Conservation (phyloP, 2,329 filamentous ascomycete genomes). For the Fusarium lyarnte region DNA sequence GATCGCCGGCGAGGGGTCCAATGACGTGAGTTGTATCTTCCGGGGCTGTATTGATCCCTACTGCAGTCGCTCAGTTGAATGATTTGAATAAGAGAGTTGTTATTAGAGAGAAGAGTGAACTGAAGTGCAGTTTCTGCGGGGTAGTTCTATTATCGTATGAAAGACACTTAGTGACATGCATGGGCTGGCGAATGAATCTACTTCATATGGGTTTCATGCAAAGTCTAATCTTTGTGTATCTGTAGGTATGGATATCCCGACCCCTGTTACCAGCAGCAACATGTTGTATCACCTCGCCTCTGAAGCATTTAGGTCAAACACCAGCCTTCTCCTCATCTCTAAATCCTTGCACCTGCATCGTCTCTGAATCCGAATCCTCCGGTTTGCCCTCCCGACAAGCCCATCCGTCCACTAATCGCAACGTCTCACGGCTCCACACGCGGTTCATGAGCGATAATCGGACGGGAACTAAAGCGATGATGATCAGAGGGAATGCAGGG, state of each 20-base stretch:
- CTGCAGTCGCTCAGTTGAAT: background rate
- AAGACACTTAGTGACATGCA: slow-evolving; percentile 32
- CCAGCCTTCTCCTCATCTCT: slow-evolving; percentile 45
- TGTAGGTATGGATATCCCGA: background rate
- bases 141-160: slow-evolving; percentile 6
- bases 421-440: slow-evolving; percentile 67
- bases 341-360: slow-evolving; percentile 13
- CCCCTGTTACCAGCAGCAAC: background rate
- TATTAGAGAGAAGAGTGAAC: background rate
- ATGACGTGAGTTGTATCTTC: background rate
- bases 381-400: slow-evolving; percentile 63
- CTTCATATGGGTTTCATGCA: background rate
- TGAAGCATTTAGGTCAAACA: slow-evolving; percentile 6
- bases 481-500: slow-evolving; percentile 70
- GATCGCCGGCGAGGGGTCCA: background rate
- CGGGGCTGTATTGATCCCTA: background rate
- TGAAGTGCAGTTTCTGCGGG: slow-evolving; percentile 11
- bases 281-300: background rate
- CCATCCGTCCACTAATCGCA: slow-evolving; percentile 58
- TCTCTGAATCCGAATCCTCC: slow-evolving; percentile 54
- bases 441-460: slow-evolving; percentile 68
- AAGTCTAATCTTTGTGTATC: background rate
- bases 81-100: background rate
- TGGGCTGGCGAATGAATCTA: background rate
- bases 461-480: slow-evolving; percentile 71